These are phyloP conservation scores for Hymenoscyphus albidus DNA, from an alignment of 2,329 filamentous ascomycete genomes.

Conservation along the genomic window DNA sequence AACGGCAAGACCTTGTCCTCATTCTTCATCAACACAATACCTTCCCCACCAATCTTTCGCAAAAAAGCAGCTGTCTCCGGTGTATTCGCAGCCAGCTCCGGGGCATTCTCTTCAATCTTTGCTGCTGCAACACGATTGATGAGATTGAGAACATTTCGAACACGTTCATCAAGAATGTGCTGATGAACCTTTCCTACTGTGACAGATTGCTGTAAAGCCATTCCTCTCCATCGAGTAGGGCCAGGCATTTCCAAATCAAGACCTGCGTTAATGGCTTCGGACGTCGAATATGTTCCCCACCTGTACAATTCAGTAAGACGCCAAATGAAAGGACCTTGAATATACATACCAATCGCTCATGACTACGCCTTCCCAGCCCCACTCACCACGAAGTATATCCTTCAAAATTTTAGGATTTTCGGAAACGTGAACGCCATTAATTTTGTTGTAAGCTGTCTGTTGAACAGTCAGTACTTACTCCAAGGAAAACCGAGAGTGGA, in stretches of 20 bases:
- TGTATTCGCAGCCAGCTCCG: slow-evolving; percentile 29
- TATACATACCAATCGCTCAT: slow-evolving; percentile 46
- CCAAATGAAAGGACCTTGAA: not conserved
- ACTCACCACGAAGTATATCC: slow-evolving; percentile 41
- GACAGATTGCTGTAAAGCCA: slow-evolving; percentile 27
- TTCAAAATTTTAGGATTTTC: slow-evolving; percentile 40
- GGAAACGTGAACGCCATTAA: slow-evolving; percentile 44
- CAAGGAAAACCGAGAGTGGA: not conserved
- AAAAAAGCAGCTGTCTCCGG: slow-evolving; percentile 43
- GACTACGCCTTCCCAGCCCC: slow-evolving; percentile 43
- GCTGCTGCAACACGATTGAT: slow-evolving; percentile 37
- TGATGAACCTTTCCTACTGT: slow-evolving; percentile 24
- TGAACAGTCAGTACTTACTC: not conserved
- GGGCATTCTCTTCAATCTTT: slow-evolving; percentile 27
- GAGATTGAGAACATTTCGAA: slow-evolving; percentile 28
- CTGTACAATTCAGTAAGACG: slow-evolving; percentile 15
- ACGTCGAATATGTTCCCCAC: slow-evolving; percentile 51
- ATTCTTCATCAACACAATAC: slow-evolving; percentile 64
- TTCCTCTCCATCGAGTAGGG: slow-evolving; percentile 36
- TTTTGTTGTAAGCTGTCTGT: slow-evolving; percentile 42
- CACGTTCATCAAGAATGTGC: slow-evolving; percentile 29
- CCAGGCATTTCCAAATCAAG: slow-evolving; percentile 60
- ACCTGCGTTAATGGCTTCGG: slow-evolving; percentile 48
- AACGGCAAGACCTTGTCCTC: slow-evolving; percentile 53
- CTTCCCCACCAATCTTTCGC: slow-evolving; percentile 54